Conservation (phyloP, 1,139 yeast genomes). For the Scheffersomyces lignicola region DNA sequence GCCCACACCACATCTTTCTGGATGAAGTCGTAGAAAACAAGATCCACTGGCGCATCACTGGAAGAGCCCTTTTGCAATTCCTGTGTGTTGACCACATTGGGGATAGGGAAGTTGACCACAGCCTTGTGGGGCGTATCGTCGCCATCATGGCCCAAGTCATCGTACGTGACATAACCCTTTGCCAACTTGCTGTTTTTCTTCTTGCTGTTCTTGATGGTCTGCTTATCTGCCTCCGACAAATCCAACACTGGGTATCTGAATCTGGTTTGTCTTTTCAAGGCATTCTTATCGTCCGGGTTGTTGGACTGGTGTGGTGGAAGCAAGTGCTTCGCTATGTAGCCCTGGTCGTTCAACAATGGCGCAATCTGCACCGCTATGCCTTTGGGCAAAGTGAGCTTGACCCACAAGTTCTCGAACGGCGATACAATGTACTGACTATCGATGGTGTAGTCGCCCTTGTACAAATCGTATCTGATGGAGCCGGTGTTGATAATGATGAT, state of each 20-base stretch:
- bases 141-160: constrained; percentile 81
- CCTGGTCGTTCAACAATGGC: constrained; percentile 48
- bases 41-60: constrained; percentile 45
- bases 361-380: constrained; percentile 49
- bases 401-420: constrained; percentile 86
- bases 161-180: constrained; percentile 77
- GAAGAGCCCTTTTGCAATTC: constrained; percentile 10
- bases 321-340: constrained; percentile 37
- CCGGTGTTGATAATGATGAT: constrained; percentile 81
- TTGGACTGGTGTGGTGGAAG: constrained; percentile 29
- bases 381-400: constrained; percentile 53
- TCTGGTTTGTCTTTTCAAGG: constrained; percentile 3
- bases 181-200: constrained; percentile 20
- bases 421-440: constrained; percentile 84
- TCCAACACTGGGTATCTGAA: constrained; percentile 4
- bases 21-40: constrained; percentile 78
- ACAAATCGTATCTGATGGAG: constrained; percentile 82
- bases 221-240: constrained; percentile 4
- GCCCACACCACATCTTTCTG: constrained; percentile 64
- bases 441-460: constrained; percentile 78
- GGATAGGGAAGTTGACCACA: constrained; percentile 58
- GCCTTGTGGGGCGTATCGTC: constrained; percentile 84
- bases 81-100: constrained; percentile 70
- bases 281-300: not conserved
- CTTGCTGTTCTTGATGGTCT: not conserved